Evolutionary conservation across 306 rosid genomes (phyloP), one percentile per base, ranked within the genome.

Genomic region (Parietaria judaica): DNA sequence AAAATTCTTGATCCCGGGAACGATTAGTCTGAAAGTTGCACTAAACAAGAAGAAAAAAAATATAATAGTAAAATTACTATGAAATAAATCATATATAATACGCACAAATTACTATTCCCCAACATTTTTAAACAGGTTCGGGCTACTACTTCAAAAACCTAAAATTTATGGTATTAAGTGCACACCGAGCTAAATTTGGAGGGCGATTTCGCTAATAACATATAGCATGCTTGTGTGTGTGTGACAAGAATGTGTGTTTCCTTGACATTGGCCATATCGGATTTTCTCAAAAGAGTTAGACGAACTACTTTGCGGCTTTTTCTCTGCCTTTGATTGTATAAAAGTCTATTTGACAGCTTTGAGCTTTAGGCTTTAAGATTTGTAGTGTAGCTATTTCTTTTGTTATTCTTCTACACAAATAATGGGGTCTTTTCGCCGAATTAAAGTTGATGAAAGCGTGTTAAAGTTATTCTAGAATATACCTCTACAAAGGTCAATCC

Each of bases 271-370:
- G 14, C 43, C 17, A 48, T 9, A 3, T 59, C 14, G 50, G 51
- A 59, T 36, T 59, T 59, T n/a, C 44, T 38, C 31, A 14, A 10
- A 11, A 9, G 14, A 34, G 51, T 39, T 55, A 39, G 64, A 59
- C 44, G 9, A 59, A 14, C 64, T 59, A 41, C 64, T 59, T 59
- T 59, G 64, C 6, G 51, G 51, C 64, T 14, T 59, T 59, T 43
- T 41, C 34, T 14, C 31, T 58, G 5, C 1, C 11, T 16, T n/a
- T 7, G 14, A 14, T n/a, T 49, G 44, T 59, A 51, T 15, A n/a
- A 59, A 59, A 59, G 64, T 59, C 64, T 3, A 49, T 14, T 39
- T 15, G 51, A 41, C 64, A 59, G 51, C 50, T 59, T 7, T 39
- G 51, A 39, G 50, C 14, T 41, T 6, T 39, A 41, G 64, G 4